Evolutionary conservation across 345 rosid species (phyloP).

Genomic region (Syzygium aromaticum): DNA sequence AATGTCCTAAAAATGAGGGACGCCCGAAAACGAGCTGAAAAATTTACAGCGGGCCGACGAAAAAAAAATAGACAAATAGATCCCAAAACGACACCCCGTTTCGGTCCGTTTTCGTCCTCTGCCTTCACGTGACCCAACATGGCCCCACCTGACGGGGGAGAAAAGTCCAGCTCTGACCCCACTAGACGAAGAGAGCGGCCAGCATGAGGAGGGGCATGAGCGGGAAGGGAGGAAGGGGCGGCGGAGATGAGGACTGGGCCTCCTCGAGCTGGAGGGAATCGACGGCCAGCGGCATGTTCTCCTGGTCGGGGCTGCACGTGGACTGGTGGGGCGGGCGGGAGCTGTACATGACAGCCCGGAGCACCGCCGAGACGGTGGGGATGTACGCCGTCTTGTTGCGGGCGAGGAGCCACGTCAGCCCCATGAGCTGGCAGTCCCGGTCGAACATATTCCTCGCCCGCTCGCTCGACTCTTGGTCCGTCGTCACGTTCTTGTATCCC

Average conservation of each 20-base stretch:
- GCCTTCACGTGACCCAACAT: constrained; percentile 32
- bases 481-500: constrained; percentile 36
- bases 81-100: neutral
- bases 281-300: constrained; percentile 98
- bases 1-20: neutral
- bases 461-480: constrained; percentile 22
- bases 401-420: constrained; percentile 95
- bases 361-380: constrained; percentile 93
- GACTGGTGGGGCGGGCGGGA: constrained; percentile 67
- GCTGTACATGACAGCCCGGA: constrained; percentile 91
- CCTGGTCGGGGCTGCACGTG: constrained; percentile 95
- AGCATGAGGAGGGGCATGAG: neutral
- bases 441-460: constrained; percentile 84
- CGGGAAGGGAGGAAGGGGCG: constrained; percentile 5
- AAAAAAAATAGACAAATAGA: neutral
- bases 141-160: neutral
- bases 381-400: constrained; percentile 93
- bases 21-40: constrained; percentile 6
- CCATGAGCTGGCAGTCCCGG: constrained; percentile 96
- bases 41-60: constrained; percentile 20
- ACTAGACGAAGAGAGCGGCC: neutral
- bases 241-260: constrained; percentile 29
- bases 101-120: constrained; percentile 10
- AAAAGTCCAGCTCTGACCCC: neutral
- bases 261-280: constrained; percentile 82